Base-by-base conservation (phyloP, 768 basidiomycete species). In the Lactifluus volemus region DNA sequence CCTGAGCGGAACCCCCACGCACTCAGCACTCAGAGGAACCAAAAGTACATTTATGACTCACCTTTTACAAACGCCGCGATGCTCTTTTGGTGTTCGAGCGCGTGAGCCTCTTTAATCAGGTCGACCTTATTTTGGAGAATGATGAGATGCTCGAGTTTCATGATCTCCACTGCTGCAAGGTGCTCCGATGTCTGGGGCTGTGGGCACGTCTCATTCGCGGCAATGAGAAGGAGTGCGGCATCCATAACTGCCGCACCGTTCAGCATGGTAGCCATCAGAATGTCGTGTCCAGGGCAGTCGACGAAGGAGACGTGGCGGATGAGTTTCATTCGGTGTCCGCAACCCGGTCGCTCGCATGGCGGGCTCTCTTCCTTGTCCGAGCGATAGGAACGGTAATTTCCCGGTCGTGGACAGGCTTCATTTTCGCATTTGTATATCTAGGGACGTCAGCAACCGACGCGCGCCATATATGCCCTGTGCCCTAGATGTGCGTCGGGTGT, bases 231-330 rank as follows among this genome's bases (percentile, higher is more conserved):
- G 0, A 98, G 78, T 5, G 97, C 97, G 56, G 95, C 97, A 75
- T 98, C 95, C 97, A 98, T 99, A 79, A 98, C 96, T 10, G 97
- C 97, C 45, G 97, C 97, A 74, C 96, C 97, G 81, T 98, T 98
- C 68, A 99, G 79, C 97, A 99, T 99, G 65, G 96, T 99, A 53
- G 97, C 97, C 97, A 99, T 99, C 74, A 99, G 86, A 85, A 99
- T 98, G 74, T 98, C 94, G 83, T 96, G 95, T 63, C 95, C 92
- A 1, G 91, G 92, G 68, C 89, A 93, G 74, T 99, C 97, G 71
- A 99, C 97, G 74, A 99, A 99, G 3, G 96, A 98, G 70, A 98
- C 95, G 69, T 99, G 97, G 66, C 95, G 87, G 65, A 98, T 71
- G 66, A 98, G 84, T 68, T 88, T 88, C 92, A 98, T 94, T 17